phyloP scores from a whole-genome alignment of 2,329 filamentous ascomycete genomes.

The Fusarium nematophilum region DNA sequence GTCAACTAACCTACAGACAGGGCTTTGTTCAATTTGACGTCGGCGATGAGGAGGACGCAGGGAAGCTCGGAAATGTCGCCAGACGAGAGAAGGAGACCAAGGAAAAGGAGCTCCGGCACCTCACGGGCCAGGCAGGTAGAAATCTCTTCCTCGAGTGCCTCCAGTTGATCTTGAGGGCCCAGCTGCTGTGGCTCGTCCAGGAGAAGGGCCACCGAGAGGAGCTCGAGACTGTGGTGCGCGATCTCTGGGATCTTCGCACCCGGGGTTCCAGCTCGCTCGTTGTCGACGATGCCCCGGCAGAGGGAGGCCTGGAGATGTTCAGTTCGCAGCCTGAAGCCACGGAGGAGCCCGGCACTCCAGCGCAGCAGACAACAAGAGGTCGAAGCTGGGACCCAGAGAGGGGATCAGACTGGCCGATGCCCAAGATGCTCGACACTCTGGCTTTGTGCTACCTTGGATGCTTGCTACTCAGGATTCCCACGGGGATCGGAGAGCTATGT shows the following conservation, averaged over 20 bases:
- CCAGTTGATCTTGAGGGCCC: slow-evolving; percentile 86
- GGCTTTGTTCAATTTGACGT: slow-evolving; percentile 67
- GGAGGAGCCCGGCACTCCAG: slow-evolving; percentile 22
- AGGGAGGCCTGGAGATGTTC: slow-evolving; percentile 50
- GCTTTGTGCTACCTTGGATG: slow-evolving; percentile 83
- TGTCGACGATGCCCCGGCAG: slow-evolving; percentile 38
- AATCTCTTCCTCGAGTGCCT: slow-evolving; percentile 86
- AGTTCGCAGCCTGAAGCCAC: slow-evolving; percentile 51
- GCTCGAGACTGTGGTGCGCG: slow-evolving; percentile 81
- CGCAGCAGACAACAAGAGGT: slow-evolving; percentile 45
- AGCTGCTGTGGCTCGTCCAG: slow-evolving; percentile 78
- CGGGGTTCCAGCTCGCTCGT: slow-evolving; percentile 56
- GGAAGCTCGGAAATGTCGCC: slow-evolving; percentile 65
- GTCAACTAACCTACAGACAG: slow-evolving; percentile 41
- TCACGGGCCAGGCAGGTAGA: slow-evolving; percentile 75
- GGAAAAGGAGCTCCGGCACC: slow-evolving; percentile 65
- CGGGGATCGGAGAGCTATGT: slow-evolving; percentile 78
- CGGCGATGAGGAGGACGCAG: slow-evolving; percentile 78
- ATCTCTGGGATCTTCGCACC: slow-evolving; percentile 84
- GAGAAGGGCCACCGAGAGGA: slow-evolving; percentile 75
- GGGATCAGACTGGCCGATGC: slow-evolving; percentile 65
- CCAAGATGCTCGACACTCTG: slow-evolving; percentile 79
- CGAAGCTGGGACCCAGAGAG: slow-evolving; percentile 59
- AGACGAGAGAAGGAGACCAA: slow-evolving; percentile 69
- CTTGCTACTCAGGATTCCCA: slow-evolving; percentile 78